A percentile compares a stretch with the other conserved stretches of the same genome.
Conservation (phyloP, 1,139 yeast genomes). For the Diutina sp. region DNA sequence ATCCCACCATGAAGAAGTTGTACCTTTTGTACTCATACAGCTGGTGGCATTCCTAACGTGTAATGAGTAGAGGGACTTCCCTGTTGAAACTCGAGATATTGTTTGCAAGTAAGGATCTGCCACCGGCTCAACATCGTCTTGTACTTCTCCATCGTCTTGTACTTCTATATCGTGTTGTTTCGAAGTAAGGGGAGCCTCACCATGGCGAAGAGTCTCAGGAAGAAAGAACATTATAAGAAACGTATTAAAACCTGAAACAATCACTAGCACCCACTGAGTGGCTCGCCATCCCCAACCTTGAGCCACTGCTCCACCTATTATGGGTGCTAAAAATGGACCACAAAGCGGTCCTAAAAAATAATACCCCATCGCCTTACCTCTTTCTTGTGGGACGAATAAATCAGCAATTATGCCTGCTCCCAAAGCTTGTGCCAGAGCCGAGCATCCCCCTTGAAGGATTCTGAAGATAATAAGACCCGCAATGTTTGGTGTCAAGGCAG, state of each 20-base stretch:
- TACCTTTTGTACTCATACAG: not conserved
- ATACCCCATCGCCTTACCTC: constrained; percentile 75
- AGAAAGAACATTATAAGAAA: constrained; percentile 38
- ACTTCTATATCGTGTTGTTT: not conserved
- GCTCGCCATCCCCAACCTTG: constrained; percentile 79
- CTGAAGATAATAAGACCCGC: constrained; percentile 55
- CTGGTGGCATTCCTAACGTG: not conserved
- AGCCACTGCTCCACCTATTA: constrained; percentile 68
- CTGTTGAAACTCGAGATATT: not conserved
- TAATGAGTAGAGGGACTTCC: not conserved
- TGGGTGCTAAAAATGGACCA: constrained; percentile 76
- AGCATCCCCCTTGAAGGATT: constrained; percentile 58
- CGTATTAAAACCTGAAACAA: constrained; percentile 45
- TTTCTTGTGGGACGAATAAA: constrained; percentile 47
- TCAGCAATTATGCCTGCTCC: constrained; percentile 88
- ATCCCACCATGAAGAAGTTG: not conserved
- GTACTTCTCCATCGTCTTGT: not conserved
- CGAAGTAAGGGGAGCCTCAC: constrained; percentile 24
- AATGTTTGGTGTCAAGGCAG: constrained; percentile 54
- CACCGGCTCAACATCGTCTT: not conserved
- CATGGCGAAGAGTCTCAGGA: constrained; percentile 68
- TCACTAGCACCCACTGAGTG: constrained; percentile 76
- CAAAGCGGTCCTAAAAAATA: constrained; percentile 72
- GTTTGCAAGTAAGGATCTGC: not conserved
- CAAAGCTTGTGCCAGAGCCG: constrained; percentile 79